These are phyloP conservation scores for Chlamydomonas sp. DNA, from an alignment of 139 green algal species.

Conservation along the genomic window DNA sequence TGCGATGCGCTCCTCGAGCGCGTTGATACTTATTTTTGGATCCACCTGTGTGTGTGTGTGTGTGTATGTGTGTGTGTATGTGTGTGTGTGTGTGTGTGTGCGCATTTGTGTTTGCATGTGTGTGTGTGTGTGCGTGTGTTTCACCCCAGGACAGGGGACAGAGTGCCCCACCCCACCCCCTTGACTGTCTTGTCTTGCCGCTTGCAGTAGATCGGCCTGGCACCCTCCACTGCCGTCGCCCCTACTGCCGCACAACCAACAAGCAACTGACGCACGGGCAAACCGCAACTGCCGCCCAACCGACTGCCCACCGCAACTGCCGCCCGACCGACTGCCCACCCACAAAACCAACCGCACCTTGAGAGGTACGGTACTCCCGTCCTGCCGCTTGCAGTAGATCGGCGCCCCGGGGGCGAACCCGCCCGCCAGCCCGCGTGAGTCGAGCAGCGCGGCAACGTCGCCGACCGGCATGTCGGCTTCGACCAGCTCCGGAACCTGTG, in stretches of 20 bases:
- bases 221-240: too few relatives aligned
- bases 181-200: too few relatives aligned
- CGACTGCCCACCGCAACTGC: conserved; percentile 4
- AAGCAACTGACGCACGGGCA: conserved; percentile 9
- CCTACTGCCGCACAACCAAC: background rate
- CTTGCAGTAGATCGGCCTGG: too few relatives aligned
- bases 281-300: conserved; percentile 4
- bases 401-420: conserved; percentile 12
- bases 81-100: too few relatives aligned
- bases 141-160: too few relatives aligned
- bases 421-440: conserved; percentile 20
- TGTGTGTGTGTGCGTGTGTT: too few relatives aligned
- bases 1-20: too few relatives aligned
- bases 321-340: conserved; percentile 5
- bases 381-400: conserved; percentile 27
- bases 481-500: conserved; percentile 27
- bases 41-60: too few relatives aligned
- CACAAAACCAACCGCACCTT: background rate
- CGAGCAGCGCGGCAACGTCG: conserved; percentile 23
- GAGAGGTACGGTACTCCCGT: conserved; percentile 19
- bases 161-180: too few relatives aligned
- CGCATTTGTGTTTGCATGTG: too few relatives aligned
- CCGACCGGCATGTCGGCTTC: conserved; percentile 29
- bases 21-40: too few relatives aligned
- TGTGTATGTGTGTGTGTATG: too few relatives aligned